A percentile compares a stretch with the other conserved stretches of the same genome.
phyloP scores from a whole-genome alignment of 2,329 filamentous ascomycete species.

The Microdochium bolleyi region DNA sequence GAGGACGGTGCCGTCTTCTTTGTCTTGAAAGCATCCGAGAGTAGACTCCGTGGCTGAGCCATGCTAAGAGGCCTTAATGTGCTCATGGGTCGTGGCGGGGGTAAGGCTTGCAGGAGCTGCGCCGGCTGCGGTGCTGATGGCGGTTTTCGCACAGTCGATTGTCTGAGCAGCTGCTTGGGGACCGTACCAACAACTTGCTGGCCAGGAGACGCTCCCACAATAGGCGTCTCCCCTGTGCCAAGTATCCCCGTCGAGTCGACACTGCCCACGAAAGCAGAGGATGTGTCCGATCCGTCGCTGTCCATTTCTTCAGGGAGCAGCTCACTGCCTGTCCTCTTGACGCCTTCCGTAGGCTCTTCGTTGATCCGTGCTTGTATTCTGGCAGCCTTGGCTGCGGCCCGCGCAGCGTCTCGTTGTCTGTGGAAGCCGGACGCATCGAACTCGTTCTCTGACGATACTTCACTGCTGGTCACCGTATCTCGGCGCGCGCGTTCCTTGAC shows the following conservation, averaged over 20 bases:
- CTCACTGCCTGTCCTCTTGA: constrained; percentile 38
- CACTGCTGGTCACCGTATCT: constrained; percentile 75
- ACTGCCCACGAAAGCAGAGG: constrained; percentile 57
- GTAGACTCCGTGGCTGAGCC: constrained; percentile 59
- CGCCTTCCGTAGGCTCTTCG: constrained; percentile 34
- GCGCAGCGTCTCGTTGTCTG: constrained; percentile 52
- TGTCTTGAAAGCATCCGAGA: constrained; percentile 65
- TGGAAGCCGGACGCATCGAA: constrained; percentile 60
- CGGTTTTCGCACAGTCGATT: constrained; percentile 57
- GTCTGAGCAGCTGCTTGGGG: constrained; percentile 49
- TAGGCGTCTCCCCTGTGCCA: constrained; percentile 52
- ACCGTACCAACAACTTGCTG: constrained; percentile 56
- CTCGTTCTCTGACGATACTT: constrained; percentile 78
- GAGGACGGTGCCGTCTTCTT: constrained; percentile 62
- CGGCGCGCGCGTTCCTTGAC: constrained; percentile 62
- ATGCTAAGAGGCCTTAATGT: constrained; percentile 58
- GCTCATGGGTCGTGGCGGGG: constrained; percentile 62
- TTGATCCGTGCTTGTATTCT: constrained; percentile 46
- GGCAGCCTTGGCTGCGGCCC: constrained; percentile 45
- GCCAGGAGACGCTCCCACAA: constrained; percentile 44
- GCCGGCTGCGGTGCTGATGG: constrained; percentile 47
- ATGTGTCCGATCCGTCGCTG: constrained; percentile 54
- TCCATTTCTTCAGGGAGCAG: constrained; percentile 50
- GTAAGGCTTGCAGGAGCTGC: constrained; percentile 55
- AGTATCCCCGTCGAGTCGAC: constrained; percentile 67